Evolutionary conservation across 345 rosid species (phyloP).

Genomic region (Theobroma cacao): DNA sequence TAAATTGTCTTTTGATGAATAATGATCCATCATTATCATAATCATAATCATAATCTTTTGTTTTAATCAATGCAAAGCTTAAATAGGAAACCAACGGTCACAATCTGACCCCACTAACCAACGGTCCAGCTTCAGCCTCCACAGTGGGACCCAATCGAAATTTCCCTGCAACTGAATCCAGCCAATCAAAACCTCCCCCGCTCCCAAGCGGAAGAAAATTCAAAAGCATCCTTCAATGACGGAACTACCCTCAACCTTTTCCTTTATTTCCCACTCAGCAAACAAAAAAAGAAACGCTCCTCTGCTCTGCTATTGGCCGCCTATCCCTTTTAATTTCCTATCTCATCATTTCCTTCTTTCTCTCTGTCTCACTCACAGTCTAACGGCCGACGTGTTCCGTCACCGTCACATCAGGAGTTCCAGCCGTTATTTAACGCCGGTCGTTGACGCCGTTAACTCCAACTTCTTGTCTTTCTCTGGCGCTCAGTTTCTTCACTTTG

Average conservation of each 20-base stretch:
- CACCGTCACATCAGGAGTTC: not conserved
- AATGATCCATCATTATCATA: not conserved
- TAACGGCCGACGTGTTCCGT: conserved; percentile 7
- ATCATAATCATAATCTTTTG: not conserved
- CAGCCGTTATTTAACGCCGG: conserved; percentile 23
- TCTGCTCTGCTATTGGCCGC: conserved; percentile 1
- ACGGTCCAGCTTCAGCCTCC: not conserved
- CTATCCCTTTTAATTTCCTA: not conserved
- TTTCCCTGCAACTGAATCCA: not conserved
- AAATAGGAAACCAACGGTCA: not conserved
- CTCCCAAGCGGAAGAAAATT: not conserved
- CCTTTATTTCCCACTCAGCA: conserved; percentile 14
- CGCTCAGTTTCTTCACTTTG: conserved; percentile 6
- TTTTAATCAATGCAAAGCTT: not conserved
- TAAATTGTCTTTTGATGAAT: not conserved
- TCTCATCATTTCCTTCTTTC: conserved; percentile 13
- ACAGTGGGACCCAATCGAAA: not conserved
- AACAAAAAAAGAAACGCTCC: conserved; percentile 6
- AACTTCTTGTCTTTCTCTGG: not conserved
- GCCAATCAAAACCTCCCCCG: conserved; percentile 5
- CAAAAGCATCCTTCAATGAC: not conserved
- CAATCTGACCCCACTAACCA: not conserved
- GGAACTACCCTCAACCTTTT: conserved; percentile 26
- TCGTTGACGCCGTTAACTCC: conserved; percentile 35
- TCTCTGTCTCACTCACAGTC: not conserved